These are phyloP conservation scores for Sclerotinia minor DNA, from an alignment of 2,329 filamentous ascomycete species.

Conservation along the genomic window DNA sequence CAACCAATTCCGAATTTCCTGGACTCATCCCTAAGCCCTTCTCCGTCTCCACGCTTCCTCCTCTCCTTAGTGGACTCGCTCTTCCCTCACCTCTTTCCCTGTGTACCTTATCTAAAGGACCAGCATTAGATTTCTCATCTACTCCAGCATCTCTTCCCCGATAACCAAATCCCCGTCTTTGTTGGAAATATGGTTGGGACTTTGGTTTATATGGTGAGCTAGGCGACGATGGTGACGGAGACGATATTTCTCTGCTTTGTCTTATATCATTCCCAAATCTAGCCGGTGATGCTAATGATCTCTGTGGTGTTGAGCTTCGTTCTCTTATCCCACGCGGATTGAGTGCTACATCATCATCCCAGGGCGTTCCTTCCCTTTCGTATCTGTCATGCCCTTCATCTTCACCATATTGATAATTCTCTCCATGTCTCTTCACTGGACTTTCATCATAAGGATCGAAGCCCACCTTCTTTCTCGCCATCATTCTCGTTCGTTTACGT, in stretches of 20 bases:
- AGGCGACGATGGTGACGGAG: slow-evolving; percentile 10
- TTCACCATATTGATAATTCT: slow-evolving; percentile 57
- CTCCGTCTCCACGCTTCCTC: slow-evolving; percentile 8
- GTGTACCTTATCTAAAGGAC: slow-evolving; percentile 8
- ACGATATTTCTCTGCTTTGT: background rate
- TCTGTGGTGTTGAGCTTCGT: slow-evolving; percentile 14
- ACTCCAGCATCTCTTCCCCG: background rate
- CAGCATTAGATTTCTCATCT: background rate
- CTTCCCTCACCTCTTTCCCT: background rate
- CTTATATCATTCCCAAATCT: background rate
- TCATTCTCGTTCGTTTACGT: slow-evolving; percentile 58
- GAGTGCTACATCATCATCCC: slow-evolving; percentile 23
- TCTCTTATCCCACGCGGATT: slow-evolving; percentile 17
- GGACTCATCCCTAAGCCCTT: background rate
- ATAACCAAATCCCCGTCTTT: background rate
- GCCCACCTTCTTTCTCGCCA: slow-evolving; percentile 62
- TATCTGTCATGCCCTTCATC: slow-evolving; percentile 32
- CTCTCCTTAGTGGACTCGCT: slow-evolving; percentile 20
- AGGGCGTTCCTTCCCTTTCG: slow-evolving; percentile 32
- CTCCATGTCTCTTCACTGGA: slow-evolving; percentile 60
- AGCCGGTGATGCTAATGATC: background rate
- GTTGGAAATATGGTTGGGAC: background rate
- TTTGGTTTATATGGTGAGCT: slow-evolving; percentile 9
- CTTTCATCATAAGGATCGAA: slow-evolving; percentile 74
- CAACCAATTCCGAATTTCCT: background rate